Base-by-base conservation (phyloP, 345 rosid species). In the Hevea brasiliensis region DNA sequence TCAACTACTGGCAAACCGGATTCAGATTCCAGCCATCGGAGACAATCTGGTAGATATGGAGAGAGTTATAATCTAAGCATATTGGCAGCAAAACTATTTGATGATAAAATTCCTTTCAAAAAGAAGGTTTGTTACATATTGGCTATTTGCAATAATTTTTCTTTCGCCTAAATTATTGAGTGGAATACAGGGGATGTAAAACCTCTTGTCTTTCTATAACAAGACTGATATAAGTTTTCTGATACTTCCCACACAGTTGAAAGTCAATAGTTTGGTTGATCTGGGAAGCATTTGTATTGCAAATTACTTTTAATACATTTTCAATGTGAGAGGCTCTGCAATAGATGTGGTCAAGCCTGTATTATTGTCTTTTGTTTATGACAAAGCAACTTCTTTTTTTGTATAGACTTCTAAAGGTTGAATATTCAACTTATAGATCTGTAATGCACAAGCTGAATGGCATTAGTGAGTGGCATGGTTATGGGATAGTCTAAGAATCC, bases 81-180 rank as follows among this genome's bases (percentile, higher is more conserved):
- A 32, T 73, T 82, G 76, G 74, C 75, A 0, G 56, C 81, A 8
- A 88, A 73, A 65, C 63, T 85, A 45, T 74, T 80, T 59, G 90
- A 86, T 71, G 92, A 86, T 37, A 82, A 55, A 62, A 57, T 85
- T 77, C 86, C 90, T 26, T 32, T 80, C 10, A 83, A 68, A 44
- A 85, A 83, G 84, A 84, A 85, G 92, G 90, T 88, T 55, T 53
- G 2, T 32, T 32, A 32, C 37, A 32, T 32, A 32, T 32, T 59
- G 56, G 48, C 17, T 23, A 42, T 8, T 54, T 51, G 40, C 26
- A 55, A 0, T 67, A 21, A 12, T 13, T 56, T 53, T 37, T 53
- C 11, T 56, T 74, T 2, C 45, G 37, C 53, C 5, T 68, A 0
- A 29, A 4, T 67, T 18, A 8, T 17, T n/a, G 26, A 10, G n/a